Evolutionary conservation across 495 filamentous ascomycete genomes (phyloP).

Genomic region (Rusavskia elegans): DNA sequence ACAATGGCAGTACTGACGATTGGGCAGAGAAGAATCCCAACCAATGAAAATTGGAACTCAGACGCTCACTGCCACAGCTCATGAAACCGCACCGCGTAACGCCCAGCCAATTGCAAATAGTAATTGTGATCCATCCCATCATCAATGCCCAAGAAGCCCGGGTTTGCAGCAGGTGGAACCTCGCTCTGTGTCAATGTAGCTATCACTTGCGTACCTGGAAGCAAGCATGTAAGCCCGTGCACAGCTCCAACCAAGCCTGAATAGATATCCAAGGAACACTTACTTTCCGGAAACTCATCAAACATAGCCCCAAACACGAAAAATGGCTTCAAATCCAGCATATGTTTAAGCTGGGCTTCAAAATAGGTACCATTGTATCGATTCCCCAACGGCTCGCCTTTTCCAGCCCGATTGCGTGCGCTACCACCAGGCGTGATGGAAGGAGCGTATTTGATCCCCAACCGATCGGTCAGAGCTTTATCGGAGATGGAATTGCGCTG

Average conservation of each 20-base stretch:
- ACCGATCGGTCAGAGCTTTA: slow-evolving; percentile 10
- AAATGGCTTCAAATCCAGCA: slow-evolving; percentile 15
- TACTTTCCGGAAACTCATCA: slow-evolving; percentile 19
- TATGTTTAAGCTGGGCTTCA: slow-evolving; percentile 15
- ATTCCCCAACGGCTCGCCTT: slow-evolving; percentile 14
- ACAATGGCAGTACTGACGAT: no score
- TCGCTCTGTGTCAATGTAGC: slow-evolving; percentile 7
- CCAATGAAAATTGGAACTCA: no score
- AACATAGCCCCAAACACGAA: slow-evolving; percentile 22
- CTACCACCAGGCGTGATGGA: background rate
- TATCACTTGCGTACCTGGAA: background rate
- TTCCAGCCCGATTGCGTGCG: background rate
- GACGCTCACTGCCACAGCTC: background rate
- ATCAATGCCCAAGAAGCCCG: slow-evolving; percentile 18
- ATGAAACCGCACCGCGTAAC: slow-evolving; percentile 1
- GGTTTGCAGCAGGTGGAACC: slow-evolving; percentile 12
- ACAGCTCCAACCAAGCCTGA: no score
- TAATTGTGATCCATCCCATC: slow-evolving; percentile 19
- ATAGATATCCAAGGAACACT: background rate
- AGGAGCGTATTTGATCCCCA: slow-evolving; percentile 10
- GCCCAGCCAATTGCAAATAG: slow-evolving; percentile 2
- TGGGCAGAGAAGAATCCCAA: no score
- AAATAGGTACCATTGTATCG: slow-evolving; percentile 18
- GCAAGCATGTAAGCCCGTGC: no score
- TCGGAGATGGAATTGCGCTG: slow-evolving; percentile 12